These are phyloP conservation scores for Prasinococcaceae sp. DNA, from an alignment of 139 green algal species.

Conservation along the genomic window DNA sequence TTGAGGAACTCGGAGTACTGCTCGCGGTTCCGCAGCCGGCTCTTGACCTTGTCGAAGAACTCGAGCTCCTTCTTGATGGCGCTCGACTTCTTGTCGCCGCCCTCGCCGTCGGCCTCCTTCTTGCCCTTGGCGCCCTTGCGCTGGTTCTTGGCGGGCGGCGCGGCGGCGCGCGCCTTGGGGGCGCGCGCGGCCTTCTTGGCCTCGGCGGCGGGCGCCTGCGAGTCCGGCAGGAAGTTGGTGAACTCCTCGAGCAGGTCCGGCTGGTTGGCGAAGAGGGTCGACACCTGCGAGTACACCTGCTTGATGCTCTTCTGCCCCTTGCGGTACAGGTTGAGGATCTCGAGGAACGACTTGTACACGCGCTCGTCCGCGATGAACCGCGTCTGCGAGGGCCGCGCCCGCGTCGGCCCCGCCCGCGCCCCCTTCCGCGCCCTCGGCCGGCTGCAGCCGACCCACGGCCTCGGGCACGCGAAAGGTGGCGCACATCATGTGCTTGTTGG, in stretches of 20 bases:
- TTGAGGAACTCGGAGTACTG: slow-evolving; percentile 92
- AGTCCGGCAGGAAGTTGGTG: slow-evolving; percentile 95
- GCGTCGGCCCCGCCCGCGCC: too few species aligned
- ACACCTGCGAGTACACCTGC: slow-evolving; percentile 85
- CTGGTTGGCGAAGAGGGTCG: slow-evolving; percentile 80
- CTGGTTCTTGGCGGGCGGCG: background rate
- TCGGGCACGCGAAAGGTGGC: slow-evolving; percentile 63
- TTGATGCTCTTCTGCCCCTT: slow-evolving; percentile 94
- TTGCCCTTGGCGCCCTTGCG: background rate
- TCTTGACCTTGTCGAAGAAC: slow-evolving; percentile 44
- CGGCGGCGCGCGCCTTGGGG: background rate
- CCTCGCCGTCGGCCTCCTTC: background rate
- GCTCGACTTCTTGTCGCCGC: background rate
- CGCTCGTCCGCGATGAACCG: slow-evolving; percentile 81
- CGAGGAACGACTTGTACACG: slow-evolving; percentile 98
- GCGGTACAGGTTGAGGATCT: slow-evolving; percentile 98
- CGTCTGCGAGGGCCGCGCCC: too few species aligned
- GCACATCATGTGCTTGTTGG: slow-evolving; percentile 80
- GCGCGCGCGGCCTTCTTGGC: background rate
- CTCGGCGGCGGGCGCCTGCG: slow-evolving; percentile 27
- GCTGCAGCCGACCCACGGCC: too few species aligned
- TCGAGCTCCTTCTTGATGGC: slow-evolving; percentile 45
- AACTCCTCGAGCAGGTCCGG: slow-evolving; percentile 92
- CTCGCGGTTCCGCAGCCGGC: slow-evolving; percentile 50
- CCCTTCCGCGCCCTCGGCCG: too few species aligned